Evolutionary conservation across 192 early-diverging fungal genomes (phyloP).

Genomic region (Allomyces javanicus): DNA sequence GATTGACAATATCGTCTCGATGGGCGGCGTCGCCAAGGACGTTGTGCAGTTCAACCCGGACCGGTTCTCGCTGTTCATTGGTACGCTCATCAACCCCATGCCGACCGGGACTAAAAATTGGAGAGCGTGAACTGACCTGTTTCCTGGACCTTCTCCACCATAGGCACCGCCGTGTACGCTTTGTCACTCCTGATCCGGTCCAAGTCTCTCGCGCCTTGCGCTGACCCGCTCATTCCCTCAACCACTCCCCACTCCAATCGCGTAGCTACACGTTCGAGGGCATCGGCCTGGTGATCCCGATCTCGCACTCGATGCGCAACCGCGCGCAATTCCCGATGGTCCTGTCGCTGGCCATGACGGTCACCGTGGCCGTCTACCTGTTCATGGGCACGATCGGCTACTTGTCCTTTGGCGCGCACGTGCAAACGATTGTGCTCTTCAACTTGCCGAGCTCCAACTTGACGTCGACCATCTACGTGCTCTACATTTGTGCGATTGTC

Average conservation of each 20-base stretch:
- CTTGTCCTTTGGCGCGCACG: constrained; percentile 39
- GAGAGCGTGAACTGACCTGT: too few species aligned
- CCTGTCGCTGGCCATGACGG: constrained; percentile 17
- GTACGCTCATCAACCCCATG: constrained; percentile 30
- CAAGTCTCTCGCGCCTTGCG: too few species aligned
- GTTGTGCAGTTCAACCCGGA: constrained; percentile 35
- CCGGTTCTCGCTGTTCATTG: constrained; percentile 46
- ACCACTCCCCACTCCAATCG: too few species aligned
- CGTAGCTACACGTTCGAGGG: too few species aligned
- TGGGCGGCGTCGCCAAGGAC: constrained; percentile 23
- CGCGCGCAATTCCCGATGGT: constrained; percentile 30
- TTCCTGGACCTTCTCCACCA: too few species aligned
- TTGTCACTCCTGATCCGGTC: neutral
- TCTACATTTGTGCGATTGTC: constrained; percentile 56
- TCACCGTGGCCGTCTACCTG: constrained; percentile 21
- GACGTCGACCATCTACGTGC: constrained; percentile 36
- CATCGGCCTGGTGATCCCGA: constrained; percentile 22
- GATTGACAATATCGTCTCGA: constrained; percentile 20
- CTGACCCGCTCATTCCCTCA: too few species aligned
- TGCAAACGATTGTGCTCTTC: constrained; percentile 52
- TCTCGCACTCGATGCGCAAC: constrained; percentile 33
- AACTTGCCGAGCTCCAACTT: constrained; percentile 35
- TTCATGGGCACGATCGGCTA: constrained; percentile 36
- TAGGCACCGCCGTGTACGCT: constrained; percentile 24
- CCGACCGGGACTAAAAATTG: too few species aligned